Conservation (phyloP, 768 basidiomycete species). For the Macrolepiota albuminosa region DNA sequence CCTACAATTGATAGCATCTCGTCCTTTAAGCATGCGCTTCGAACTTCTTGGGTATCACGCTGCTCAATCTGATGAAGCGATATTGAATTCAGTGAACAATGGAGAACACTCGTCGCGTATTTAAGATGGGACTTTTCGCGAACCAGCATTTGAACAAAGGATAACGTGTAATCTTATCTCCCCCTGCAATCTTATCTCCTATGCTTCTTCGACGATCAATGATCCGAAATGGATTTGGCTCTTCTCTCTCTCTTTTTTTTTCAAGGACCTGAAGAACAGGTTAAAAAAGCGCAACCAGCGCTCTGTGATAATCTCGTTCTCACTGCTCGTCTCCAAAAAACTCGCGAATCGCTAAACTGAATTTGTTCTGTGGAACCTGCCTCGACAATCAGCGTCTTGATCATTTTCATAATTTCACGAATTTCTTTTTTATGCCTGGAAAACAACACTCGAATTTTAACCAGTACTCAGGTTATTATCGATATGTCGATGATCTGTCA, state of each 20-base stretch:
- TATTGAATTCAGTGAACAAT: background rate
- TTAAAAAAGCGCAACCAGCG: background rate
- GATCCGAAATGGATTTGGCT: background rate
- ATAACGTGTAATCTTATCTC: background rate
- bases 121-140: background rate
- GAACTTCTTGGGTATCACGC: background rate
- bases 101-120: background rate
- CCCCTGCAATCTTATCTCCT: background rate
- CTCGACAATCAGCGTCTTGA: background rate
- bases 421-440: background rate
- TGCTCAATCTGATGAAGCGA: background rate
- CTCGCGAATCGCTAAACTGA: background rate
- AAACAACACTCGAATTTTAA: background rate
- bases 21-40: background rate
- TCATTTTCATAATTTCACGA: background rate
- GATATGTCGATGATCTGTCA: slow-evolving; percentile 18
- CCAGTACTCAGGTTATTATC: slow-evolving; percentile 27
- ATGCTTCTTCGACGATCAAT: background rate
- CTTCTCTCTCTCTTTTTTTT: background rate
- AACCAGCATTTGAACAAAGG: background rate
- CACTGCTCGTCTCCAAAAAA: background rate
- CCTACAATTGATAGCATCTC: background rate
- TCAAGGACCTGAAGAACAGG: background rate
- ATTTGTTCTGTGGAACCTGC: background rate
- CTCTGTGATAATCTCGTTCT: background rate